These are phyloP conservation scores for Abelmoschus esculentus DNA, from an alignment of 345 rosid species.

Conservation along the genomic window DNA sequence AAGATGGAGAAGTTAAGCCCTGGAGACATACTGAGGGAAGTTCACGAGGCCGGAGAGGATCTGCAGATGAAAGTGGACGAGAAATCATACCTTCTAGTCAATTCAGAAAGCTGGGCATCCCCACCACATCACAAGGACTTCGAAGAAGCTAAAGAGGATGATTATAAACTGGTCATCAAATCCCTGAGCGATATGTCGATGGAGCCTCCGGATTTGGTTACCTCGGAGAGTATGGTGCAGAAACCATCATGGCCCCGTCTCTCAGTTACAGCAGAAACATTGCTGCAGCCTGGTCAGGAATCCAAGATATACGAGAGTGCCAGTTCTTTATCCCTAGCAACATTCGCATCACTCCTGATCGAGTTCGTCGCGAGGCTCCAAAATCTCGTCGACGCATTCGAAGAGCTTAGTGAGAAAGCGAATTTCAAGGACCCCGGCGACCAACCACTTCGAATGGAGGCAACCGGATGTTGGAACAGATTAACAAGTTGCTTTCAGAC, in stretches of 20 bases:
- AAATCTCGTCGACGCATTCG: constrained; percentile 53
- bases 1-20: too few relatives aligned
- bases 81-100: constrained; percentile 59
- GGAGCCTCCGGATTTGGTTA: constrained; percentile 20
- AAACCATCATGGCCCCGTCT: constrained; percentile 35
- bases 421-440: constrained; percentile 32
- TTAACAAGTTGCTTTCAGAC: constrained; percentile 27
- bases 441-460: constrained; percentile 11
- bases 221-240: constrained; percentile 32
- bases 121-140: constrained; percentile 21
- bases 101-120: constrained; percentile 63
- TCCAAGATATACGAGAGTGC: too few relatives aligned
- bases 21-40: too few relatives aligned
- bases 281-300: too few relatives aligned
- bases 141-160: constrained; percentile 39
- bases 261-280: too few relatives aligned
- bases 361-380: constrained; percentile 81
- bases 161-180: constrained; percentile 32
- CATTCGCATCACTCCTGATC: too few relatives aligned
- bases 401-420: constrained; percentile 63
- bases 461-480: constrained; percentile 33
- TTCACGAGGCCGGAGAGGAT: constrained; percentile 49
- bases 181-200: constrained; percentile 43
- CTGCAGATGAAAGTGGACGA: constrained; percentile 64
- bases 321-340: constrained; percentile 16